These are phyloP conservation scores for Evernia prunastri DNA, from an alignment of 495 filamentous ascomycete species.

Conservation along the genomic window DNA sequence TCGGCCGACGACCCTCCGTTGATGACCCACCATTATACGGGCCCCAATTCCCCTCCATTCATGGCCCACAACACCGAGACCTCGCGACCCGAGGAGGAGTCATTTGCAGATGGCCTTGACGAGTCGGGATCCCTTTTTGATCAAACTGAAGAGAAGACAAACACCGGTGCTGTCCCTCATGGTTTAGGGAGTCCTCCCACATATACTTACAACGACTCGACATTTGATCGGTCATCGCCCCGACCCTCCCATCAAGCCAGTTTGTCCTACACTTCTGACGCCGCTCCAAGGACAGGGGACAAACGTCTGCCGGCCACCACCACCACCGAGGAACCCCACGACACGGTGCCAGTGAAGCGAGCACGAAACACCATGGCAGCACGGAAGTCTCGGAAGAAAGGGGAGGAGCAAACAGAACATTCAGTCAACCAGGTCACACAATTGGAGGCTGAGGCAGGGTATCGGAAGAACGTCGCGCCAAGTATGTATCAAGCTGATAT, in stretches of 20 bases:
- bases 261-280: slow-evolving; percentile 64
- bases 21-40: no score
- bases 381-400: slow-evolving; percentile 84
- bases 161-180: slow-evolving; percentile 35
- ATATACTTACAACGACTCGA: slow-evolving; percentile 37
- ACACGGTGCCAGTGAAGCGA: slow-evolving; percentile 75
- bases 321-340: slow-evolving; percentile 62
- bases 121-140: slow-evolving; percentile 31
- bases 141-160: slow-evolving; percentile 32
- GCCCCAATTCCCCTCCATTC: no score
- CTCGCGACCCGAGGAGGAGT: slow-evolving; percentile 55
- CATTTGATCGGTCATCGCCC: slow-evolving; percentile 40
- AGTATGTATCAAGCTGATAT: no score
- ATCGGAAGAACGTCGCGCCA: slow-evolving; percentile 23
- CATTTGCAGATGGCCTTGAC: slow-evolving; percentile 53
- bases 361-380: slow-evolving; percentile 93
- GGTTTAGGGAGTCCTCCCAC: no score
- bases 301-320: slow-evolving; percentile 81
- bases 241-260: slow-evolving; percentile 32
- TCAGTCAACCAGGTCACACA: slow-evolving; percentile 49
- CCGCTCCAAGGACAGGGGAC: slow-evolving; percentile 61
- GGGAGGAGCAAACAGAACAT: slow-evolving; percentile 60
- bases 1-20: slow-evolving; percentile 64
- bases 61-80: slow-evolving; percentile 58
- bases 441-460: slow-evolving; percentile 30